Evolutionary conservation across 306 rosid species (phyloP).

Genomic region (apple (Malus domestica)): DNA sequence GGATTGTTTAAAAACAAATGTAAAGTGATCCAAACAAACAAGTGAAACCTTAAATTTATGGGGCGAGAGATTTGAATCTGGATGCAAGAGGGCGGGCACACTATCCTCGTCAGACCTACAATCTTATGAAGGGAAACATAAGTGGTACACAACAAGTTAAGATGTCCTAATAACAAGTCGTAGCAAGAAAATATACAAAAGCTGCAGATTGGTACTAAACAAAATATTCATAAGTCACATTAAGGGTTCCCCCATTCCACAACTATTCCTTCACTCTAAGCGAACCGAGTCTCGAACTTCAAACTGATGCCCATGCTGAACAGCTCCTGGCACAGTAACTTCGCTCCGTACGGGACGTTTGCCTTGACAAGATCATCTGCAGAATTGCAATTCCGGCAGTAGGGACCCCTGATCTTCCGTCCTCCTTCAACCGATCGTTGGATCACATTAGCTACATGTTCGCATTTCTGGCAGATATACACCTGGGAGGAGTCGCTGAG

Average conservation of each 20-base stretch:
- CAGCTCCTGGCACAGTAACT: conserved; percentile 80
- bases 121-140: background rate
- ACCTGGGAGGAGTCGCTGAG: conserved; percentile 88
- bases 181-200: background rate
- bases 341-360: conserved; percentile 85
- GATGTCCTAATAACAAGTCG: background rate
- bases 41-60: background rate
- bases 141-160: too few relatives aligned
- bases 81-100: too few relatives aligned
- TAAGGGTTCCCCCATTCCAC: background rate
- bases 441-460: conserved; percentile 66
- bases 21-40: too few relatives aligned
- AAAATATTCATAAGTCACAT: background rate
- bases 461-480: conserved; percentile 67
- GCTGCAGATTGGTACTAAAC: background rate
- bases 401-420: conserved; percentile 80
- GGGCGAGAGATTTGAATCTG: background rate
- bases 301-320: conserved; percentile 95
- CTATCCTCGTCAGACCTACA: background rate
- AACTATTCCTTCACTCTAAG: conserved; percentile 24
- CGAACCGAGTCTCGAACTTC: conserved; percentile 63
- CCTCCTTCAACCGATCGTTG: conserved; percentile 66
- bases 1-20: too few relatives aligned
- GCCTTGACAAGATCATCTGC: conserved; percentile 68
- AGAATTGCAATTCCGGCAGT: conserved; percentile 69